Evolutionary conservation across 148 eudicot species (phyloP).

Genomic region (Camellia japonica): DNA sequence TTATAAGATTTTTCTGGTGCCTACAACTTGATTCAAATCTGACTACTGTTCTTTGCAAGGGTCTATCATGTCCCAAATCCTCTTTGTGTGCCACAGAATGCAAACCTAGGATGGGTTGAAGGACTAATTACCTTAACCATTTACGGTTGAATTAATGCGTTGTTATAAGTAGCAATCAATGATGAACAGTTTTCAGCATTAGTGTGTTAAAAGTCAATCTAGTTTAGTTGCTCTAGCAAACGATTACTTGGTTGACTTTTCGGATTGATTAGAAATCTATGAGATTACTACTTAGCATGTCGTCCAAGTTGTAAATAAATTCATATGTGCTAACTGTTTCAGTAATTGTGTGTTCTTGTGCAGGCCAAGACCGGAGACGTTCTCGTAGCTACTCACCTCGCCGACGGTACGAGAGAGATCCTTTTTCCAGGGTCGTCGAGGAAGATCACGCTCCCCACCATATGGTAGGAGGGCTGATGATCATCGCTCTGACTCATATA

Average conservation of each 20-base stretch:
- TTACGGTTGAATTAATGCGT: background rate
- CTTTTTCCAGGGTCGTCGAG: conserved; percentile 37
- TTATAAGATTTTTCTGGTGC: background rate
- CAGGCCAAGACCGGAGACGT: conserved; percentile 40
- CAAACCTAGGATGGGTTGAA: conserved; percentile 9
- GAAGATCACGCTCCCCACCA: conserved; percentile 50
- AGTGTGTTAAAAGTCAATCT: background rate
- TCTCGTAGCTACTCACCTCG: conserved; percentile 53
- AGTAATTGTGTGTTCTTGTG: background rate
- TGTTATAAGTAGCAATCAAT: background rate
- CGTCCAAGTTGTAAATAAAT: background rate
- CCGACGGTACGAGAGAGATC: conserved; percentile 48
- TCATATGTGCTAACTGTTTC: background rate
- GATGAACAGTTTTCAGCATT: no score
- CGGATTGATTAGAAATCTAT: background rate
- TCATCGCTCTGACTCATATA: conserved; percentile 28
- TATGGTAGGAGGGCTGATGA: conserved; percentile 46
- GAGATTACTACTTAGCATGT: background rate
- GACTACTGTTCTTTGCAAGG: background rate
- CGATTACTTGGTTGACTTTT: background rate
- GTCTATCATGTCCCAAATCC: background rate
- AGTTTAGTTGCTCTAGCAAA: background rate
- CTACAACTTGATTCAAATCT: background rate
- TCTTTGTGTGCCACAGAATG: background rate
- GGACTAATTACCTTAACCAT: background rate